Percentiles rank a stretch among this genome's conserved stretches.
These are phyloP conservation scores for Russula brevipes DNA, from an alignment of 768 basidiomycete genomes.

Conservation along the genomic window DNA sequence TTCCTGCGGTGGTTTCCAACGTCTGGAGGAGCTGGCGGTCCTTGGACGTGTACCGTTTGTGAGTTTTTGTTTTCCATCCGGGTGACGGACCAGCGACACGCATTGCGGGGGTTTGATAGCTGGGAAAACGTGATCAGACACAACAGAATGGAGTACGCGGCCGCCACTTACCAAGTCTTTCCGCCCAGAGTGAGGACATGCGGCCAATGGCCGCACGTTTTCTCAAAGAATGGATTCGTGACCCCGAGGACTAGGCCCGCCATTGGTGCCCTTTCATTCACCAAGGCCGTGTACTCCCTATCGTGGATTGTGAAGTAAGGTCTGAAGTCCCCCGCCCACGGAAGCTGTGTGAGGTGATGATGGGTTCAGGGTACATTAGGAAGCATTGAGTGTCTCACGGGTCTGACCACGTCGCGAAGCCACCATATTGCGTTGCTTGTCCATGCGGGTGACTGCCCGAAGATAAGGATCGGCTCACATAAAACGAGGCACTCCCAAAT, in stretches of 20 bases:
- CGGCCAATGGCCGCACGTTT: constrained; percentile 79
- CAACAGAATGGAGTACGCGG: background rate
- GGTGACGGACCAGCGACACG: constrained; percentile 48
- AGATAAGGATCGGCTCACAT: constrained; percentile 85
- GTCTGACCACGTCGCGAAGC: constrained; percentile 80
- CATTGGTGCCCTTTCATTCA: constrained; percentile 79
- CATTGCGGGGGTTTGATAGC: background rate
- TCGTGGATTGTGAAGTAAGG: constrained; percentile 98
- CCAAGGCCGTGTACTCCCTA: constrained; percentile 65
- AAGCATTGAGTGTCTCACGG: constrained; percentile 43
- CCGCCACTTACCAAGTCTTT: constrained; percentile 40
- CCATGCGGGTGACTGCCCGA: constrained; percentile 69
- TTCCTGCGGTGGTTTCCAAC: constrained; percentile 54
- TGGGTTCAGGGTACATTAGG: background rate
- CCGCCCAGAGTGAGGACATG: constrained; percentile 70
- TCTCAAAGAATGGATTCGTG: constrained; percentile 84
- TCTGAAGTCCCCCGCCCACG: constrained; percentile 76
- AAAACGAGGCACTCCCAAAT: constrained; percentile 93
- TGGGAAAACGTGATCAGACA: background rate
- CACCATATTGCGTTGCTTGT: constrained; percentile 91
- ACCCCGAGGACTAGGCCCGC: constrained; percentile 74
- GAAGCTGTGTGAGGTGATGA: constrained; percentile 48
- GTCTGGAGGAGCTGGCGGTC: constrained; percentile 69
- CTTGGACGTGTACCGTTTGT: constrained; percentile 81
- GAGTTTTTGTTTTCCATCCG: constrained; percentile 73